Evolutionary conservation across 257 asterid genomes (phyloP).

Genomic region (Rauvolfia tetraphylla): DNA sequence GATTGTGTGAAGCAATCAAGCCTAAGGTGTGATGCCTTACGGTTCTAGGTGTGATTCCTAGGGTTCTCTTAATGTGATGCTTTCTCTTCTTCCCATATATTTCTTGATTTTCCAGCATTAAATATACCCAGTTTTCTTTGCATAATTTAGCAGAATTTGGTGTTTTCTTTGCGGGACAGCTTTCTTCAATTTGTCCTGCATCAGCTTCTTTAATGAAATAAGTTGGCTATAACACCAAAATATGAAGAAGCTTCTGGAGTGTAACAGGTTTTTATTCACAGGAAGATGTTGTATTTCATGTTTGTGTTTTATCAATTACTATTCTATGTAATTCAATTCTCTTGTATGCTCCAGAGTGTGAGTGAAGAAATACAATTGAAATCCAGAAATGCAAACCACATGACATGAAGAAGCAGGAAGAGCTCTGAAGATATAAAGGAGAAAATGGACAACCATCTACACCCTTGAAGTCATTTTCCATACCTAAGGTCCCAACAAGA

Average conservation of each 20-base stretch:
- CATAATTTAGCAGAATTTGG: too few relatives aligned
- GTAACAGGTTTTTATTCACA: not conserved
- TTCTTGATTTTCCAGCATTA: too few relatives aligned
- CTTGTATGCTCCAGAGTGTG: not conserved
- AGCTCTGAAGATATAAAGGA: not conserved
- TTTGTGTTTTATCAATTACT: not conserved
- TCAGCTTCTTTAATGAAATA: not conserved
- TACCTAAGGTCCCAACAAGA: conserved; percentile 96
- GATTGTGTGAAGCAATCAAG: too few relatives aligned
- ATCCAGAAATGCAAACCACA: not conserved
- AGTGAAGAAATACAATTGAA: not conserved
- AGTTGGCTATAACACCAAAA: not conserved
- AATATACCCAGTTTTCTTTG: too few relatives aligned
- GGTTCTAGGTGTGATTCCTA: too few relatives aligned
- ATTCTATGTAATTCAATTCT: not conserved
- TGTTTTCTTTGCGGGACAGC: too few relatives aligned
- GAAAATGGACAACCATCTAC: not conserved
- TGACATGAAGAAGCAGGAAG: not conserved
- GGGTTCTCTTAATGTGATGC: too few relatives aligned
- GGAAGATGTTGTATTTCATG: not conserved
- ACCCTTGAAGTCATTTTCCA: conserved; percentile 7
- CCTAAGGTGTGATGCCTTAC: too few relatives aligned
- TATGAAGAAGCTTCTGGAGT: not conserved
- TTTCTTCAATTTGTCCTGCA: too few relatives aligned
- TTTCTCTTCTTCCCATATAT: too few relatives aligned